Base-by-base conservation (phyloP, 345 rosid species). In the Melastoma malabathricum region DNA sequence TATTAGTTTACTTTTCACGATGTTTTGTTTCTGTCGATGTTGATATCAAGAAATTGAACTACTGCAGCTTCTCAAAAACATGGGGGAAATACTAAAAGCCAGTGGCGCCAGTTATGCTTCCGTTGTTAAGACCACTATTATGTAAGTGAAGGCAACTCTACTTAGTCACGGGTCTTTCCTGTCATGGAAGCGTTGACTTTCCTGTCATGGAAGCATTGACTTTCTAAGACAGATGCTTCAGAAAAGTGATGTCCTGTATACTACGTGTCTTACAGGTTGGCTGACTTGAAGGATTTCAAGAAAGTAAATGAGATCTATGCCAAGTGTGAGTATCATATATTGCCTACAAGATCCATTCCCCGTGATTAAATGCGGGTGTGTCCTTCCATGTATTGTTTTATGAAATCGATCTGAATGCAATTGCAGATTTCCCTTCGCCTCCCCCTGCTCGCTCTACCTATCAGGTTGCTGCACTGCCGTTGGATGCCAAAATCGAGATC, bases 381-480 rank as follows among this genome's bases (percentile, higher is more conserved):
- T 31, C 38, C 10, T 31, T 31, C 38, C 38, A 9, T 31, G 38
- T 9, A 31, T 31, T 31, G 7, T 5, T 31, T 31, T 5, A 9
- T 5, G 38, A 31, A 31, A 31, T 31, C 38, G 7, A 5, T 31
- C 10, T 7, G 7, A 31, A 5, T 31, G 6, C 10, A 9, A 31
- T 46, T 73, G 62, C 86, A 88, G 99, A 88, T 72, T 88, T 93
- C 56, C 79, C 85, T 6, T 75, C 79, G 43, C 85, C 89, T 56
- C 68, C 81, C 29, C 99, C 99, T 4, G 86, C 99, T 29, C 78
- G 95, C 29, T 72, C 97, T 6, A 93, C 99, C 15, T 85, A 76
- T 62, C 97, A 88, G 70, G 99, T 81, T 1, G 97, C 99, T 14
- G 99, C 92, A 59, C 65, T 88, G 77, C 99, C 97, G 8, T 43